Conservation (phyloP, 2,329 filamentous ascomycete species). For the Phialophora macrospora region DNA sequence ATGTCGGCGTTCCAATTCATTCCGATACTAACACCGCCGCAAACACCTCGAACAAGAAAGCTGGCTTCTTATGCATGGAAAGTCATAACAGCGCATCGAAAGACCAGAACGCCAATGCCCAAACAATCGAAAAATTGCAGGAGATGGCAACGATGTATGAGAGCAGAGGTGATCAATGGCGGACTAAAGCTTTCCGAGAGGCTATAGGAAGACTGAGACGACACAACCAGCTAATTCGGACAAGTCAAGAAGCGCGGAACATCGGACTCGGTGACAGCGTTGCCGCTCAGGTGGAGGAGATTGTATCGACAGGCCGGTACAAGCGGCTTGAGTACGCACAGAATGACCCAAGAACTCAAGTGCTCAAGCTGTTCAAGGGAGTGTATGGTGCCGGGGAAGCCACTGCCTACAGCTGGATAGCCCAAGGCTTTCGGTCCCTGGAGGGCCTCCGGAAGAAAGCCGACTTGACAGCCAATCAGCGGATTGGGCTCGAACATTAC, state of each 20-base stretch:
- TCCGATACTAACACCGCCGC: neutral
- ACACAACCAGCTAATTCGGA: slow-evolving; percentile 67
- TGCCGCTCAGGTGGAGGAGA: slow-evolving; percentile 87
- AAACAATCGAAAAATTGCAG: slow-evolving; percentile 76
- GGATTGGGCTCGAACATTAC: slow-evolving; percentile 77
- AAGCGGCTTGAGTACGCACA: slow-evolving; percentile 72
- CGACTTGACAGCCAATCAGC: slow-evolving; percentile 70
- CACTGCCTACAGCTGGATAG: slow-evolving; percentile 76
- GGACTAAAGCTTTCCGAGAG: slow-evolving; percentile 74
- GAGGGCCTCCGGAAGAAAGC: slow-evolving; percentile 69
- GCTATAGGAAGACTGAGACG: slow-evolving; percentile 74
- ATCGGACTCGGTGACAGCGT: slow-evolving; percentile 74
- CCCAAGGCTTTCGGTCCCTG: slow-evolving; percentile 73
- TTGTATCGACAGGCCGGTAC: slow-evolving; percentile 74
- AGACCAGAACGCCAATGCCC: slow-evolving; percentile 69
- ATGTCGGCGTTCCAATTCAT: neutral
- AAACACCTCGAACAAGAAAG: slow-evolving; percentile 37
- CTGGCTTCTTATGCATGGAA: slow-evolving; percentile 65
- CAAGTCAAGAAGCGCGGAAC: slow-evolving; percentile 68
- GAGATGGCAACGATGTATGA: slow-evolving; percentile 80
- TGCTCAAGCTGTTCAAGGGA: slow-evolving; percentile 71
- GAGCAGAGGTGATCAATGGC: slow-evolving; percentile 76
- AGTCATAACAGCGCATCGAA: slow-evolving; percentile 54
- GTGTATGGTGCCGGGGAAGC: slow-evolving; percentile 78
- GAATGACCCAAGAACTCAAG: slow-evolving; percentile 67